Evolutionary conservation across 2,329 filamentous ascomycete species (phyloP).

Genomic region (Pseudopyricularia javanii): DNA sequence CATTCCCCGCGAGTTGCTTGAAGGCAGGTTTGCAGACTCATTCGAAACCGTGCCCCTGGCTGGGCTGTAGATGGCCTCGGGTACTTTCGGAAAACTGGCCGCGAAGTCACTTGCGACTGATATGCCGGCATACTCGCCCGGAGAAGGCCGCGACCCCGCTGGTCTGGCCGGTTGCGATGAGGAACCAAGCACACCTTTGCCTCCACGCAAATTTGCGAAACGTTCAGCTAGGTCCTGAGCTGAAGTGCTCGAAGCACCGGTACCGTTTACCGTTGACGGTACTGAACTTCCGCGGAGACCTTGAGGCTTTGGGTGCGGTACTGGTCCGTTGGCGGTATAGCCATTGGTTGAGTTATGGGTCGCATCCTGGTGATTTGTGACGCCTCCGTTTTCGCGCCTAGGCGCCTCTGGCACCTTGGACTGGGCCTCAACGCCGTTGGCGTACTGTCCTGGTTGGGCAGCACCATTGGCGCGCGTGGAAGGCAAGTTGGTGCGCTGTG

Average conservation of each 20-base stretch:
- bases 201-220: constrained; percentile 42
- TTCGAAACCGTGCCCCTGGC: constrained; percentile 57
- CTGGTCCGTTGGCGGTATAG: constrained; percentile 20
- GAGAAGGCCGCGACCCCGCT: constrained; percentile 20
- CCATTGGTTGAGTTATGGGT: background rate
- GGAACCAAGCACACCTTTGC: constrained; percentile 20
- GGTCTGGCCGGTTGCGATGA: constrained; percentile 11
- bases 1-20: constrained; percentile 51
- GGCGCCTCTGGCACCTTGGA: background rate
- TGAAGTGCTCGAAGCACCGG: background rate
- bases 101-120: constrained; percentile 19
- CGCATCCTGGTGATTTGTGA: constrained; percentile 13
- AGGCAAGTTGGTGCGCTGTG: constrained; percentile 14
- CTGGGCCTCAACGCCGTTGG: background rate
- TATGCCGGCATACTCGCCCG: background rate
- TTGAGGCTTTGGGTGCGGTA: constrained; percentile 55
- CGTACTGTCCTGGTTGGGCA: background rate
- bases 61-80: constrained; percentile 69
- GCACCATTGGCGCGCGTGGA: constrained; percentile 1
- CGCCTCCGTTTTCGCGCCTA: background rate
- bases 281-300: constrained; percentile 51
- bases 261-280: background rate
- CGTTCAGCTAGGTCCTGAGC: constrained; percentile 38
- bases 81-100: constrained; percentile 50
- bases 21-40: constrained; percentile 51